These are phyloP conservation scores for Xylariales sp. DNA, from an alignment of 2,329 filamentous ascomycete genomes.

Conservation along the genomic window DNA sequence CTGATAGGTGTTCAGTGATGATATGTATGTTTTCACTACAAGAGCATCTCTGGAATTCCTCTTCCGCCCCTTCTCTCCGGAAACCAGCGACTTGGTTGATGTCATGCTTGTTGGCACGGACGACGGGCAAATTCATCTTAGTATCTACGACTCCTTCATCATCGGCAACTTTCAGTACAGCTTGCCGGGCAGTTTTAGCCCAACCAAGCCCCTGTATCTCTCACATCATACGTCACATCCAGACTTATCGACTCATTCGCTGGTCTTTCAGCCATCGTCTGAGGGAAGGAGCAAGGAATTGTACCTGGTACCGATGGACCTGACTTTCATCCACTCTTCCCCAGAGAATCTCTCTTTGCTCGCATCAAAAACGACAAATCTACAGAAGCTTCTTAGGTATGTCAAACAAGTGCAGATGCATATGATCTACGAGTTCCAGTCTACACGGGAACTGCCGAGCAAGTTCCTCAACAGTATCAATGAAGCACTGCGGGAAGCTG, in stretches of 20 bases:
- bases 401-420: constrained; percentile 75
- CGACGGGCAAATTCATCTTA: constrained; percentile 68
- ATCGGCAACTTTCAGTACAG: constrained; percentile 62
- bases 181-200: constrained; percentile 25
- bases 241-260: constrained; percentile 67
- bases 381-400: constrained; percentile 84
- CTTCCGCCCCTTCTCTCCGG: constrained; percentile 57
- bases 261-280: constrained; percentile 53
- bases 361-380: constrained; percentile 78
- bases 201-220: constrained; percentile 30
- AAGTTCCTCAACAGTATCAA: constrained; percentile 76
- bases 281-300: constrained; percentile 37
- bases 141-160: constrained; percentile 80
- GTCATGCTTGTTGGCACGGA: constrained; percentile 71
- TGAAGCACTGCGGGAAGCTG: constrained; percentile 65
- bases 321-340: constrained; percentile 75
- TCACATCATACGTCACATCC: constrained; percentile 67
- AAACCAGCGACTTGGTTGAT: constrained; percentile 70
- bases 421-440: constrained; percentile 78
- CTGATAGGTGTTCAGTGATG: constrained; percentile 39
- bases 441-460: constrained; percentile 70
- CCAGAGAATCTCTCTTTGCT: constrained; percentile 79
- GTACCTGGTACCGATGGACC: constrained; percentile 70
- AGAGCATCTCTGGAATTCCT: constrained; percentile 65
- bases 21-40: constrained; percentile 62